These are phyloP conservation scores for Bathelium albidoporum DNA, from an alignment of 495 filamentous ascomycete species.

Conservation along the genomic window DNA sequence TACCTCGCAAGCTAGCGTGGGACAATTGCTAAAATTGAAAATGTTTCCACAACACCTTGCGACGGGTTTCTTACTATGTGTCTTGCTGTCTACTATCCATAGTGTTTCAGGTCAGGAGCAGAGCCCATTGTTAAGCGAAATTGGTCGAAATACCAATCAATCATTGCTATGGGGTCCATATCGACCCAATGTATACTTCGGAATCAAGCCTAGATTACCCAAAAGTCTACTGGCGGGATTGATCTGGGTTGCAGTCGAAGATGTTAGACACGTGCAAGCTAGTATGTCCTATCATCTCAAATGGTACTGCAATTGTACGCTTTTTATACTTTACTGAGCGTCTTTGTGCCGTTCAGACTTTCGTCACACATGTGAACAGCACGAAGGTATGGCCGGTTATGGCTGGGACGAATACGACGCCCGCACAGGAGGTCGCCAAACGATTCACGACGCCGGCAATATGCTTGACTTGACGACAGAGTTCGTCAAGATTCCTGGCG, in stretches of 20 bases:
- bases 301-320: not conserved
- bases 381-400: conserved; percentile 89
- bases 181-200: conserved; percentile 91
- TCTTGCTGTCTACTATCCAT: not conserved
- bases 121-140: conserved; percentile 13
- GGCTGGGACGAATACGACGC: conserved; percentile 97
- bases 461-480: conserved; percentile 79
- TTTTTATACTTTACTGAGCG: not conserved
- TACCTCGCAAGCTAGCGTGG: not conserved
- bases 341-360: conserved; percentile 46
- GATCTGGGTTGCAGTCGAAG: conserved; percentile 84
- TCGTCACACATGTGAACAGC: conserved; percentile 90
- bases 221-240: conserved; percentile 75
- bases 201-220: conserved; percentile 75
- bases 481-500: conserved; percentile 88
- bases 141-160: conserved; percentile 55
- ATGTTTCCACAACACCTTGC: not conserved
- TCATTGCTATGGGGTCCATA: conserved; percentile 95
- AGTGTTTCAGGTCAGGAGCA: not conserved
- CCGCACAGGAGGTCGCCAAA: conserved; percentile 73
- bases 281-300: conserved; percentile 46
- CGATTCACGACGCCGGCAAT: conserved; percentile 81
- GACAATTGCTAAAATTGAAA: not conserved
- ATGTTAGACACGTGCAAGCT: conserved; percentile 63
- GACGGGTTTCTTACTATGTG: not conserved